These are phyloP conservation scores for Debaryomyces subglobosus DNA, from an alignment of 1,139 yeast genomes.

Conservation along the genomic window DNA sequence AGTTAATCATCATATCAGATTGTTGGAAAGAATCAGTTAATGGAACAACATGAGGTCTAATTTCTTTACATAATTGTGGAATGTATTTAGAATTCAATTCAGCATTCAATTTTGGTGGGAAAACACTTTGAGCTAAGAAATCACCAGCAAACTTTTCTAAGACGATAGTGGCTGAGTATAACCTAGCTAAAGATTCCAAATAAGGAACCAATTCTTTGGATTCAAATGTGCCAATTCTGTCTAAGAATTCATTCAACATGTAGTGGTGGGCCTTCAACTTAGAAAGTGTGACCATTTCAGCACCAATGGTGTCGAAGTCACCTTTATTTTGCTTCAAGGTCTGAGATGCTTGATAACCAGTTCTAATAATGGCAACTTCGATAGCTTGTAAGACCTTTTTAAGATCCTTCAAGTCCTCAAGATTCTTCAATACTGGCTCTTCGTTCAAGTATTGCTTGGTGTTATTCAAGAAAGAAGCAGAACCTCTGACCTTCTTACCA, in stretches of 20 bases:
- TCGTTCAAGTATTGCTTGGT: constrained; percentile 34
- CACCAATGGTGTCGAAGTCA: constrained; percentile 59
- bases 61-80: constrained; percentile 37
- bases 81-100: constrained; percentile 43
- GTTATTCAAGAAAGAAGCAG: constrained; percentile 40
- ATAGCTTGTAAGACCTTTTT: constrained; percentile 33
- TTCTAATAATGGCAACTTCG: constrained; percentile 50
- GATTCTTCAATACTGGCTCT: constrained; percentile 35
- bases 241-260: constrained; percentile 47
- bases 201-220: constrained; percentile 26
- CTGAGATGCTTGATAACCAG: constrained; percentile 49
- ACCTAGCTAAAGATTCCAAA: constrained; percentile 35
- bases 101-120: constrained; percentile 46
- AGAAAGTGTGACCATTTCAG: constrained; percentile 56
- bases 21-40: constrained; percentile 53
- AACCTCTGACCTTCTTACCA: constrained; percentile 40
- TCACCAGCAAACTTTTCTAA: constrained; percentile 74
- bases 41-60: constrained; percentile 50
- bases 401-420: constrained; percentile 38
- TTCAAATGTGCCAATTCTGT: constrained; percentile 30
- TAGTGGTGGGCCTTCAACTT: constrained; percentile 66
- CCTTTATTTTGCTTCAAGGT: constrained; percentile 45
- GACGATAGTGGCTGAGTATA: constrained; percentile 72
- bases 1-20: constrained; percentile 47
- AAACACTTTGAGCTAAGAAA: constrained; percentile 67